Base-by-base conservation (phyloP, 2,329 filamentous ascomycete genomes). In the Blastomyces silverae region DNA sequence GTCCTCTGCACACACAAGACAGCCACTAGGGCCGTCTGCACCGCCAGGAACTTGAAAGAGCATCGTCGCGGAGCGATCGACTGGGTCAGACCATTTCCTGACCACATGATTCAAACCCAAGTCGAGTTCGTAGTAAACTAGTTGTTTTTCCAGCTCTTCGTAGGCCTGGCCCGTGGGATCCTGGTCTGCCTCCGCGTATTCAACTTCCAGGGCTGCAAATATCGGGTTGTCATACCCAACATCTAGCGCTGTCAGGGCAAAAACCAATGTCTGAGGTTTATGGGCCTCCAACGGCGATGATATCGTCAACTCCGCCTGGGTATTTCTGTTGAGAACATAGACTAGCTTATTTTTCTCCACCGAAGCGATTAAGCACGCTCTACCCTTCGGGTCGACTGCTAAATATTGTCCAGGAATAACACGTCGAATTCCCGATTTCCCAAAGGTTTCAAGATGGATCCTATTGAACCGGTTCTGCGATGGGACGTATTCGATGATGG, bases 261-360 rank as follows among this genome's bases (percentile, higher is more conserved):
- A 91, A 31, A 97, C 92, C 61, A 99, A 79, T 1, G 93, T 93
- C 66, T 93, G 91, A 15, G 91, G 87, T 76, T 94, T 96, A 78
- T 99, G 93, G 1, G 94, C 95, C 78, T 99, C 95, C 22, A 99
- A 84, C 0, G 94, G 94, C 17, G 94, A 99, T 5, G 94, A 99
- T 61, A 99, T 99, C 52, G 92, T 95, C 71, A 99, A 86, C 76
- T 96, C 91, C 22, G 92, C 92, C 78, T 97, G 91, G 2, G 92
- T 86, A 79, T 96, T 96, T 69, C 95, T 89, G 78, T 97, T 97
- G 70, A 99, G 83, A 72, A 99, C 93, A 79, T 99, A 99, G 70
- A 99, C 94, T 64, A 99, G 89, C 81, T 99, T 99, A 81, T 97
- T 99, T 84, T 99, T 99, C 80, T 99, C 95, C 64, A 93, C 84